phyloP scores from a whole-genome alignment of 768 basidiomycete genomes.

The Lenzites betulinus region DNA sequence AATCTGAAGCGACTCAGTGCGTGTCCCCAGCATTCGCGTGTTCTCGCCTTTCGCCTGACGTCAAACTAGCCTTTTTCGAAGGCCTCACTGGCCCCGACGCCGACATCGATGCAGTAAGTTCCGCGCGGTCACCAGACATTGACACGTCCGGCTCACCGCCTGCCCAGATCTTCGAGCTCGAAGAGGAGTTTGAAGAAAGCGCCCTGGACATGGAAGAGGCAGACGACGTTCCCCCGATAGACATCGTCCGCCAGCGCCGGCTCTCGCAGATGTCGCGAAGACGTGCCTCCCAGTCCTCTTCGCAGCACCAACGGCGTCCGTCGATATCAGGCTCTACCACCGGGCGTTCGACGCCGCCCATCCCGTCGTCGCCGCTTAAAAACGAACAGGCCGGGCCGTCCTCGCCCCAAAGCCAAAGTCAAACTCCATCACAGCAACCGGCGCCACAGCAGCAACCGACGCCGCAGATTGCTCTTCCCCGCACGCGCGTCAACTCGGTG shows the following conservation, averaged over 20 bases:
- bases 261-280: constrained; percentile 30
- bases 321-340: neutral
- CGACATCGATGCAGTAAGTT: constrained; percentile 73
- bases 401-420: neutral
- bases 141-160: too few relatives aligned
- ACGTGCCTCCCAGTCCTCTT: constrained; percentile 12
- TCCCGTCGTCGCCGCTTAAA: constrained; percentile 7
- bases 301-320: neutral
- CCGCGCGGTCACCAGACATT: too few relatives aligned
- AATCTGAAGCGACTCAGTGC: constrained; percentile 70
- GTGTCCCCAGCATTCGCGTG: constrained; percentile 28
- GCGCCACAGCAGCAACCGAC: neutral
- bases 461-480: constrained; percentile 25
- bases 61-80: constrained; percentile 70
- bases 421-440: constrained; percentile 3
- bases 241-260: constrained; percentile 32
- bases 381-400: neutral
- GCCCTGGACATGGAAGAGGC: constrained; percentile 56
- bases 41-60: neutral
- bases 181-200: constrained; percentile 61
- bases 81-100: constrained; percentile 69
- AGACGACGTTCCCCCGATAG: constrained; percentile 27
- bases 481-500: constrained; percentile 47
- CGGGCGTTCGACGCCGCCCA: constrained; percentile 7
- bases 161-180: constrained; percentile 74